phyloP scores from a whole-genome alignment of 306 rosid species.

The Carpinus viminea region DNA sequence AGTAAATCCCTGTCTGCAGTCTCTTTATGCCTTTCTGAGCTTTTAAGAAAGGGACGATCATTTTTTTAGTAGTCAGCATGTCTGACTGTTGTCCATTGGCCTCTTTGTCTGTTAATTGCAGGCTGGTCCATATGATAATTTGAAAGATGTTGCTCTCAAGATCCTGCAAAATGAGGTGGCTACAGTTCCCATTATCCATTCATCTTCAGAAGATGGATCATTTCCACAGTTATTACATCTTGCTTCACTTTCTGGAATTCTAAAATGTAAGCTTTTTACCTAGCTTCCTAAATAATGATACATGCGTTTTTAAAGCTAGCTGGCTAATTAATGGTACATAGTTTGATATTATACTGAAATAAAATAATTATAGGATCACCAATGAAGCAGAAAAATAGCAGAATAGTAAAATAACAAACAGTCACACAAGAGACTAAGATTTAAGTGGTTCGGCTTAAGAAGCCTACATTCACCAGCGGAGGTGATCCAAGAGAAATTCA shows the following conservation, averaged over 20 bases:
- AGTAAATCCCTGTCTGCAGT: slow-evolving; percentile 5
- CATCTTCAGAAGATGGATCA: slow-evolving; percentile 82
- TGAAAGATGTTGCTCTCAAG: slow-evolving; percentile 81
- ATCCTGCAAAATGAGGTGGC: slow-evolving; percentile 86
- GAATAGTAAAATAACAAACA: no score
- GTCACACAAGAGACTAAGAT: no score
- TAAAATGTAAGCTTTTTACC: slow-evolving; percentile 63
- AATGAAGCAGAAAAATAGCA: no score
- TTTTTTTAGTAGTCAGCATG: not conserved
- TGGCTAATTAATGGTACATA: not conserved
- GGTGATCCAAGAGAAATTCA: no score
- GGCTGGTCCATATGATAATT: slow-evolving; percentile 89
- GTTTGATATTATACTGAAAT: slow-evolving; percentile 28
- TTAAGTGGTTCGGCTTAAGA: no score
- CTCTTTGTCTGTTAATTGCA: slow-evolving; percentile 36
- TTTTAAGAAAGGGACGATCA: slow-evolving; percentile 4
- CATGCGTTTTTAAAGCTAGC: not conserved
- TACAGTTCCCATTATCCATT: slow-evolving; percentile 80
- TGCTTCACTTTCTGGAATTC: slow-evolving; percentile 92
- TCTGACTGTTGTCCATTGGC: slow-evolving; percentile 3
- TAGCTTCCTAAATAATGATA: slow-evolving; percentile 16
- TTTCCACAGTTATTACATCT: slow-evolving; percentile 89
- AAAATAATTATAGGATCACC: no score
- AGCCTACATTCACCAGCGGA: no score
- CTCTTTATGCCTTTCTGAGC: slow-evolving; percentile 6